Percentiles rank a stretch among this genome's conserved stretches.
Evolutionary conservation across 2,329 filamentous ascomycete genomes (phyloP).

Genomic region (Claviceps sp.): DNA sequence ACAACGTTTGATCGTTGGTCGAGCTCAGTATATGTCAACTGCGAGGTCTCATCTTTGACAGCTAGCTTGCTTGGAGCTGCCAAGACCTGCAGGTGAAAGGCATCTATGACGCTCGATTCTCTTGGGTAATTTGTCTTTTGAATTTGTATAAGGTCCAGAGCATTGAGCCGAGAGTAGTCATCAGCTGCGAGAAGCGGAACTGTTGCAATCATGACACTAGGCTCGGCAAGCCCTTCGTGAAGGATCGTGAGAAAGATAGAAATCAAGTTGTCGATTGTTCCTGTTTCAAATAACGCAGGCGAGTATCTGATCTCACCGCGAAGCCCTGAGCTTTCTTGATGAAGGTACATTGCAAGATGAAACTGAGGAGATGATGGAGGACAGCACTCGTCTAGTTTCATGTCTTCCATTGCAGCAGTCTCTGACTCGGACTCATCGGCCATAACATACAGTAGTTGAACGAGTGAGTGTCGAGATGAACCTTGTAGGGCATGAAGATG

Average conservation of each 20-base stretch:
- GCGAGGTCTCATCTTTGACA: neutral
- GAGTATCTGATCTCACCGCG: neutral
- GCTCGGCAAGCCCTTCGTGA: neutral
- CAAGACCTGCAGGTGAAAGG: neutral
- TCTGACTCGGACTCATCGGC: neutral
- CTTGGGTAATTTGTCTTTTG: neutral
- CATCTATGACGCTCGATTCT: neutral
- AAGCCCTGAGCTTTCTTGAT: neutral
- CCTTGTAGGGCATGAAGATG: too few relatives aligned
- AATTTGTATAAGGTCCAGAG: neutral
- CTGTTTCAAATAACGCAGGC: neutral
- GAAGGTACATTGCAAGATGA: slow-evolving; percentile 1
- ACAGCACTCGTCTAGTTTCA: neutral
- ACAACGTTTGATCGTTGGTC: neutral
- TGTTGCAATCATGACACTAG: neutral
- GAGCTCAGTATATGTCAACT: neutral
- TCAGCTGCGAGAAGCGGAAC: neutral
- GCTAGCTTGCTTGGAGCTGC: neutral
- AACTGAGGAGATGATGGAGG: neutral
- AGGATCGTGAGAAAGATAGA: neutral
- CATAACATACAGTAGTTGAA: neutral
- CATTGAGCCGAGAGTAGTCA: neutral
- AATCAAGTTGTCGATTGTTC: neutral
- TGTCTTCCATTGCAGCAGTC: neutral
- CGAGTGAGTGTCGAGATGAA: neutral